Evolutionary conservation across 2,329 filamentous ascomycete genomes (phyloP), one percentile per base, ranked within the genome.

Genomic region (Fusarium liriodendri): DNA sequence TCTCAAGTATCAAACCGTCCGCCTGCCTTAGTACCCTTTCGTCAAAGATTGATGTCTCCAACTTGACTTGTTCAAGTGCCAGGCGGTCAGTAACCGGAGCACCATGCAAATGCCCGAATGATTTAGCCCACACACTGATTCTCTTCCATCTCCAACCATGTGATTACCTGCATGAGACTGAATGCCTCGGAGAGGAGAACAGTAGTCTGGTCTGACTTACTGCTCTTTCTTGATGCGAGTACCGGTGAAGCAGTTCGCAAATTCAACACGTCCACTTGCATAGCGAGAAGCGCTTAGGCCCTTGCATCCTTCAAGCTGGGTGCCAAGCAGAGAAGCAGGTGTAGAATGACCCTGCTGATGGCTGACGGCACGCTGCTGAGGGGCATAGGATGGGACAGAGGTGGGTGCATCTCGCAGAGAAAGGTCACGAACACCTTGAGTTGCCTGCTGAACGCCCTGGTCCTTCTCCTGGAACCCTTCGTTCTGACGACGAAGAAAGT

Each of bases 281-380:
- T 59, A 76, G 7, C 67, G 66, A 4, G 74, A 76, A 13, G 75
- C 54, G 18, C 72, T 62, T 7, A 80, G 63, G 2, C 77, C 77
- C 29, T 66, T 59, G 18, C 29, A 45, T 2, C 37, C 52, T 9
- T 45, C 60, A 38, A 29, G 25, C 16, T 52, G 25, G 13, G 25
- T 29, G 47, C 50, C 33, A 13, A 32, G 20, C 20, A 40, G 61
- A 37, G 62, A n/a, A 29, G 25, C 42, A 16, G 32, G 27, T 20
- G 38, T 13, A 10, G 63, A 37, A 6, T 18, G 32, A 5, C 52
- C 27, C 14, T 22, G 29, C 25, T 62, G 37, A 37, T 60, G 55
- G 18, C 16, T 25, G 54, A 18, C 33, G 38, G 47, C 25, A 18
- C 25, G 47, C 14, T 52, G 47, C 16, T 18, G 47, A 52, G 47